Evolutionary conservation across 108 stramenopile species (phyloP).

Genomic region (Skeletonema potamos): DNA sequence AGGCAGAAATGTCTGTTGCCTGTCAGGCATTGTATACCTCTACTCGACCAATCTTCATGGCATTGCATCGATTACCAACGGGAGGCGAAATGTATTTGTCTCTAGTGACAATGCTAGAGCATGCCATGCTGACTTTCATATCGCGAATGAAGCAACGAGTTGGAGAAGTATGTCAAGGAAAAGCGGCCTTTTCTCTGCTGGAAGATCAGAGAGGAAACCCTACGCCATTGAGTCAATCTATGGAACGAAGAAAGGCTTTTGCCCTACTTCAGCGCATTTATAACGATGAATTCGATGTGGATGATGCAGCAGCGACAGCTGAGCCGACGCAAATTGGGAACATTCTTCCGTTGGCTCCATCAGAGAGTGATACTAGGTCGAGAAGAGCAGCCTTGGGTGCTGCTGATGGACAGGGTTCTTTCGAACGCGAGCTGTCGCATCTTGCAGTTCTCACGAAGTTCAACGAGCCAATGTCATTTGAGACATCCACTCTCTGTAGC

Average conservation of each 20-base stretch:
- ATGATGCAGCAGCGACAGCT: slow-evolving; percentile 48
- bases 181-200: slow-evolving; percentile 65
- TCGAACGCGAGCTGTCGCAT: slow-evolving; percentile 60
- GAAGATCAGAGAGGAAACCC: slow-evolving; percentile 47
- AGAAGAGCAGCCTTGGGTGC: slow-evolving; percentile 40
- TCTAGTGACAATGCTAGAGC: slow-evolving; percentile 82
- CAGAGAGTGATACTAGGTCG: slow-evolving; percentile 60
- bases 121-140: slow-evolving; percentile 85
- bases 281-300: slow-evolving; percentile 66
- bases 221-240: slow-evolving; percentile 47
- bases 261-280: slow-evolving; percentile 65
- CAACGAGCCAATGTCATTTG: slow-evolving; percentile 49
- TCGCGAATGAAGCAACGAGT: slow-evolving; percentile 83
- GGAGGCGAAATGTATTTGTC: slow-evolving; percentile 87
- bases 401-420: slow-evolving; percentile 56
- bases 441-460: slow-evolving; percentile 66
- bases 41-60: slow-evolving; percentile 81
- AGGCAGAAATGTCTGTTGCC: slow-evolving; percentile 86
- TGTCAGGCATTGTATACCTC: slow-evolving; percentile 75
- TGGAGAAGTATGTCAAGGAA: slow-evolving; percentile 56
- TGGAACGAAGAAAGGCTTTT: slow-evolving; percentile 78
- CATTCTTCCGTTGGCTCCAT: slow-evolving; percentile 55
- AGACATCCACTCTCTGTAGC: slow-evolving; percentile 53
- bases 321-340: slow-evolving; percentile 27
- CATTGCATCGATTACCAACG: slow-evolving; percentile 79